Base-by-base conservation (phyloP, 2,329 filamentous ascomycete genomes). In the Exophiala viscosa region DNA sequence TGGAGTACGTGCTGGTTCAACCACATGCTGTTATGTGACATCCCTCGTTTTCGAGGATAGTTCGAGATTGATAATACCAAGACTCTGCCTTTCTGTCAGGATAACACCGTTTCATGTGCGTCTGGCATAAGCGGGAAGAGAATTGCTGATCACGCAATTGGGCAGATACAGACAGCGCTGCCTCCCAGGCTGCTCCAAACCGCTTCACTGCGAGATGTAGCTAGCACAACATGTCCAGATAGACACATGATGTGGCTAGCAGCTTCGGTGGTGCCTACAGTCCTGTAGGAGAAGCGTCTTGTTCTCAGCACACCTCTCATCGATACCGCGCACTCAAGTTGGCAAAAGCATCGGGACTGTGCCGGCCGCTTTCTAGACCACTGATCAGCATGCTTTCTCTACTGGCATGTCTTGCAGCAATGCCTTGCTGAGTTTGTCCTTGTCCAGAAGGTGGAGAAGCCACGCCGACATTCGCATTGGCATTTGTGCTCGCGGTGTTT, bases 311-410 rank as follows among this genome's bases (percentile, higher is more conserved):
- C 61, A 69, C 66, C 11, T 13, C 20, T 42, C 40, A 42, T 42
- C 28, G 17, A 61, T 72, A 73, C 51, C 74, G 66, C 39, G 75
- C 70, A 57, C 75, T 77, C 59, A 78, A 59, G 63, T 68, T 76
- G 18, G 74, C 73, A 67, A 77, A 78, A 7, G 75, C 72, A 64
- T 78, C 75, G 5, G 75, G 75, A 58, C 74, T 77, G 58, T 77
- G 74, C 32, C 75, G 67, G 3, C 75, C 75, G 48, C 62, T 73
- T 52, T 76, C 73, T 34, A 74, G 62, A 11, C 70, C 70, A 45
- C 68, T 74, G 49, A 77, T 67, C 57, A 76, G 73, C 35, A 77
- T 70, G 45, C 75, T 77, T 43, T 73, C 75, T 54, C 75, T 71
- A 62, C 74, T 77, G 62, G 74, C 36, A 45, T 64, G 60, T 44